These are phyloP conservation scores for Syncephalastrum racemosum DNA, from an alignment of 371 early-diverging fungal genomes.

Conservation along the genomic window DNA sequence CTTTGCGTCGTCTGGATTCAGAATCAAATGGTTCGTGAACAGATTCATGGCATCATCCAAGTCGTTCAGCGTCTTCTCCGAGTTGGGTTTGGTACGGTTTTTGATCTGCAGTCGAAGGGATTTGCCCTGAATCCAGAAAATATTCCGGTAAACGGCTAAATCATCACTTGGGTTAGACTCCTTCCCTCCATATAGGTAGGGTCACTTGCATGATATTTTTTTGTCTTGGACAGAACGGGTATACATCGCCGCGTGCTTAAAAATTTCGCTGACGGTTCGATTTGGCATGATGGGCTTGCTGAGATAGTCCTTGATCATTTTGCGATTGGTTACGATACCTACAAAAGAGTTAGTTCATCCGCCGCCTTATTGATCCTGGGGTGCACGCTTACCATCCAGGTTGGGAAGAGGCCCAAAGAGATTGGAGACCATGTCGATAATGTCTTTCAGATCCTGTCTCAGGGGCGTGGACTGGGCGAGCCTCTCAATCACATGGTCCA, in stretches of 20 bases:
- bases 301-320: slow-evolving; percentile 35
- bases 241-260: too few relatives aligned
- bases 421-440: slow-evolving; percentile 55
- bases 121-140: slow-evolving; percentile 67
- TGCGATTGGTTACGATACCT: slow-evolving; percentile 29
- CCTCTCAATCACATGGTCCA: slow-evolving; percentile 38
- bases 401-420: slow-evolving; percentile 55
- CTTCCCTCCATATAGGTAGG: too few relatives aligned
- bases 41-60: slow-evolving; percentile 62
- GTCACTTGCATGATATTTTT: too few relatives aligned
- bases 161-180: background rate
- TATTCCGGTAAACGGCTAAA: slow-evolving; percentile 40
- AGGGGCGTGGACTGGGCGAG: slow-evolving; percentile 37
- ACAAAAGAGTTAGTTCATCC: background rate
- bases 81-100: slow-evolving; percentile 52
- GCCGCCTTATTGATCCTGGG: background rate
- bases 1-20: slow-evolving; percentile 59
- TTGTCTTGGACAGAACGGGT: too few relatives aligned
- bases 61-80: slow-evolving; percentile 58
- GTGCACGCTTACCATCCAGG: slow-evolving; percentile 32
- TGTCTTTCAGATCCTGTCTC: slow-evolving; percentile 56
- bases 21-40: slow-evolving; percentile 51
- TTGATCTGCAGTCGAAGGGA: slow-evolving; percentile 56
- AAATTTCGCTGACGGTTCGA: too few relatives aligned
- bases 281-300: too few relatives aligned